Evolutionary conservation across 768 basidiomycete species (phyloP), one percentile per base, ranked within the genome.

Genomic region (Leccinum boreale): DNA sequence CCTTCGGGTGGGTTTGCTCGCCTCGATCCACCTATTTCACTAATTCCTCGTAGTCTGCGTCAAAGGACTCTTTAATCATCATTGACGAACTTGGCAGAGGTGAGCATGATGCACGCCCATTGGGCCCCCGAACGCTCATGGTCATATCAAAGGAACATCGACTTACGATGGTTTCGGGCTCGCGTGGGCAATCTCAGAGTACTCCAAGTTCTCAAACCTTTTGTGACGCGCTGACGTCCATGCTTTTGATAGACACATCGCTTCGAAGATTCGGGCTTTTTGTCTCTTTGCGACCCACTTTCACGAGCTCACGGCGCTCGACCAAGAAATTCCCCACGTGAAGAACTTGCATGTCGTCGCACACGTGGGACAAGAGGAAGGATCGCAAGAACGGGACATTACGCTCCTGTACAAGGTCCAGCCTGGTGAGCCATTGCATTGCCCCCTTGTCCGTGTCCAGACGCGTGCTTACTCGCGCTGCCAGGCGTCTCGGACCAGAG

Each of bases 181-280:
- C 6, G 97, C 97, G 0, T 99, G 96, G 96, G 94, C 96, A 1
- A 98, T 98, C 65, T 96, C 94, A 52, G 97, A 99, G 95, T 95
- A 47, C 24, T 19, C 11, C n/a, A 71, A 58, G 83, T 71, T 24
- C 26, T 42, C 29, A 7, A 15, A 10, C 14, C 8, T 10, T 12
- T 29, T 17, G 1, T 8, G 5, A 26, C 1, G 7, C 14, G 4
- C 42, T 51, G 10, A 58, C 53, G 23, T 4, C 23, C n/a, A n/a
- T 46, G 12, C 9, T 0, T 55, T 55, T 11, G 17, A 33, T 56
- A 98, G 95, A 70, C 87, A 97, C 66, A 96, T 99, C 58, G 95
- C 94, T 1, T 91, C 90, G 4, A 79, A 91, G 60, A 95, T 98
- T 35, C 87, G 89, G 62, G 91, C 92, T 2, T 97, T 97, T 73